phyloP scores from a whole-genome alignment of 1,139 yeast species.

The Lodderomyces margitis region DNA sequence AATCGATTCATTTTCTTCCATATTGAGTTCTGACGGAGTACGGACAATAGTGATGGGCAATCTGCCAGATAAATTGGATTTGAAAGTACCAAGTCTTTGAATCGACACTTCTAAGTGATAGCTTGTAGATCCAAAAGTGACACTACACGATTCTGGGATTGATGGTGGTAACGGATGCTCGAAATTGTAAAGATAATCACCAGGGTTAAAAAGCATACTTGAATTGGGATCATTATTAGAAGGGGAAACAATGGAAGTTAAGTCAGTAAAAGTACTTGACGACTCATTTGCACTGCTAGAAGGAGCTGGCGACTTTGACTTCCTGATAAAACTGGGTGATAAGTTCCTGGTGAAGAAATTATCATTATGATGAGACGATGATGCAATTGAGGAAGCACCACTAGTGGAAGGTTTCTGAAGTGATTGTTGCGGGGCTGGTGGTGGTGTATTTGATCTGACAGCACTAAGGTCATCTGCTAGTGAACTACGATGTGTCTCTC shows the following conservation, averaged over 20 bases:
- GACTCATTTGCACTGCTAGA: constrained; percentile 20
- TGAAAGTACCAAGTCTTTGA: constrained; percentile 81
- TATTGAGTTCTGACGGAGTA: constrained; percentile 71
- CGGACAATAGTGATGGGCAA: constrained; percentile 68
- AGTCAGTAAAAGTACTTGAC: constrained; percentile 15
- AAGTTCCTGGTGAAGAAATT: constrained; percentile 29
- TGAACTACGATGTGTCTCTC: constrained; percentile 18
- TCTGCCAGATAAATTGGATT: constrained; percentile 65
- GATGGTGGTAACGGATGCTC: constrained; percentile 85
- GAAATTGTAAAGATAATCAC: constrained; percentile 88
- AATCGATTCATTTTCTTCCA: constrained; percentile 91
- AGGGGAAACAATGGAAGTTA: constrained; percentile 12
- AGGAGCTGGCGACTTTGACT: constrained; percentile 38
- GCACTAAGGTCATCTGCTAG: constrained; percentile 37
- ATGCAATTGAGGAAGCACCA: neutral
- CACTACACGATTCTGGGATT: constrained; percentile 75
- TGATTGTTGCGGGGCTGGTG: constrained; percentile 24
- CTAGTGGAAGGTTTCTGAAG: neutral
- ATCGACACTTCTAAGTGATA: constrained; percentile 69
- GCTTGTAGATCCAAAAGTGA: constrained; percentile 76
- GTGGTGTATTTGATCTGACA: constrained; percentile 17
- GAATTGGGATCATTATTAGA: constrained; percentile 21
- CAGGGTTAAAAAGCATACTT: constrained; percentile 53
- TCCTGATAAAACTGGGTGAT: constrained; percentile 35
- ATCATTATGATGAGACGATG: constrained; percentile 6